phyloP scores from a whole-genome alignment of 176 grass and related monocot genomes.

The Pontederia paniculata region DNA sequence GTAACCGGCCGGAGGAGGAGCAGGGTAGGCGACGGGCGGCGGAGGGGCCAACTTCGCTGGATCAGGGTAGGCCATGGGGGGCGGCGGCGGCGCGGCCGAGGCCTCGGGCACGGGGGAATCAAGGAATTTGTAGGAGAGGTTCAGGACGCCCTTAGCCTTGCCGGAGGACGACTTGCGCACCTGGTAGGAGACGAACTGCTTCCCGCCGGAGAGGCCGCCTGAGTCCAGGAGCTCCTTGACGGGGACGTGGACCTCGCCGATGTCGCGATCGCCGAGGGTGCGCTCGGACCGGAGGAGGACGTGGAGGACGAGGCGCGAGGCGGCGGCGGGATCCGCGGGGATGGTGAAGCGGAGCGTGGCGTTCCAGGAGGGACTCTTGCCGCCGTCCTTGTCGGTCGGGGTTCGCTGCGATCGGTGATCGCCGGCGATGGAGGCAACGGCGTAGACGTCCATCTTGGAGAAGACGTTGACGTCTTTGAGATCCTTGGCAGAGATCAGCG shows the following conservation, averaged over 20 bases:
- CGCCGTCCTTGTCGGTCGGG: conserved; percentile 23
- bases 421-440: conserved; percentile 33
- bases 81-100: neutral
- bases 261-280: conserved; percentile 26
- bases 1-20: neutral
- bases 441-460: conserved; percentile 63
- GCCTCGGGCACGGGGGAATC: conserved; percentile 1
- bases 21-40: conserved; percentile 18
- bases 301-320: conserved; percentile 25
- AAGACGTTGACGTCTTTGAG: conserved; percentile 66
- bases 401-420: conserved; percentile 28
- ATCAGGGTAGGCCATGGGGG: neutral
- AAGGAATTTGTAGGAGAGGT: conserved; percentile 48
- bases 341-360: conserved; percentile 29
- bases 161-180: conserved; percentile 34
- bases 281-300: conserved; percentile 30
- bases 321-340: neutral
- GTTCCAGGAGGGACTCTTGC: conserved; percentile 39
- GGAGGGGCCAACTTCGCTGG: neutral
- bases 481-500: conserved; percentile 43
- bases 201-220: neutral
- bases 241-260: conserved; percentile 51
- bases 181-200: conserved; percentile 49
- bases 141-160: conserved; percentile 38
- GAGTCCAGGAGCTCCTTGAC: conserved; percentile 38